Evolutionary conservation across 495 filamentous ascomycete species (phyloP), one percentile per base, ranked within the genome.

Genomic region (Gamarada debralockiae): DNA sequence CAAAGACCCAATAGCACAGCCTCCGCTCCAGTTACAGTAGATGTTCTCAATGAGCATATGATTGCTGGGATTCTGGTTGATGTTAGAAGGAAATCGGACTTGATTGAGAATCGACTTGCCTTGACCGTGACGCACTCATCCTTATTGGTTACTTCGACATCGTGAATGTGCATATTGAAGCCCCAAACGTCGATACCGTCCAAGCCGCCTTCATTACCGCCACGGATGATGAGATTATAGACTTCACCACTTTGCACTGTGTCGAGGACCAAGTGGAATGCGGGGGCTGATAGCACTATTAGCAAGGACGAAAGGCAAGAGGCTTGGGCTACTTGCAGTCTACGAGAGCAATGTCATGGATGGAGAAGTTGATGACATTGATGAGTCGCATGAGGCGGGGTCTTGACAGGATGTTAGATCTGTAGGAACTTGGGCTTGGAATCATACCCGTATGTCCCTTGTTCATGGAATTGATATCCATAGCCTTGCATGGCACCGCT

Each of bases 61-160:
- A 54, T 72, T 61, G 8, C 72, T 65, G 5, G 71, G 71, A 3
- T 62, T 70, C 67, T 50, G 17, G n/a, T 13, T 21, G 15, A 22
- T 36, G 21, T 50, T 22, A 50, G 60, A 27, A 9, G 47, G 52
- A 39, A 13, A 38, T 9, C 13, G 3, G 23, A 14, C 2, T 15
- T 18, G 24, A 23, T 5, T 36, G 50, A 15, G 24, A 20, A 2
- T 15, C 7, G 25, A 24, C 24, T 18, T 27, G 17, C 36, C 37
- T 76, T 77, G 56, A 78, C 74, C 27, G 72, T 75, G 18, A 79
- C 72, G 53, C 75, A 79, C 53, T 79, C 75, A 46, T 78, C 75
- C 52, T 73, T 73, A 62, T 79, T 79, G 10, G 76, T 76, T 6
- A 77, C 76, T 54, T 74, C 68, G 40, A 79, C 62, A 65, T 78